Conservation (phyloP, 345 rosid species). For the Geranium rotundifolium region DNA sequence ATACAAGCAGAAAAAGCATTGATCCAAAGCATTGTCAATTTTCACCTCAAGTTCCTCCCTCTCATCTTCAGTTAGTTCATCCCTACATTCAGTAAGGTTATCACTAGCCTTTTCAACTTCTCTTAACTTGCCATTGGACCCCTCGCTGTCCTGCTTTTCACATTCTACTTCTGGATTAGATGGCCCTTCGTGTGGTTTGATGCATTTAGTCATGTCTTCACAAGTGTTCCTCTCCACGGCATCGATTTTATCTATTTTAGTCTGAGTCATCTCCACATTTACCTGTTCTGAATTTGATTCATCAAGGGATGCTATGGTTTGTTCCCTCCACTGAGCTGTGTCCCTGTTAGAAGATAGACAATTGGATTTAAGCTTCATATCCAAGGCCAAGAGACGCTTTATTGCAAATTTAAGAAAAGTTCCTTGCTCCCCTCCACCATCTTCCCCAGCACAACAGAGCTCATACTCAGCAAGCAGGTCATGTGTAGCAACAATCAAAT, state of each 20-base stretch:
- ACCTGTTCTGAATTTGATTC: constrained; percentile 21
- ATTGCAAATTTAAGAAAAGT: constrained; percentile 86
- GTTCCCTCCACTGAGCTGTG: constrained; percentile 21
- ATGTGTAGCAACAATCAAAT: constrained; percentile 73
- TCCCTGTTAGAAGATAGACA: constrained; percentile 38
- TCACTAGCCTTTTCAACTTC: constrained; percentile 25
- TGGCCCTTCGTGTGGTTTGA: constrained; percentile 13
- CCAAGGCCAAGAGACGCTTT: constrained; percentile 85
- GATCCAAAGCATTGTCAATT: constrained; percentile 84
- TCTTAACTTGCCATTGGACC: constrained; percentile 16
- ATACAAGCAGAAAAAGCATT: constrained; percentile 91
- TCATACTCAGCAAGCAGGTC: constrained; percentile 91
- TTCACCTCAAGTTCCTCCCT: constrained; percentile 77
- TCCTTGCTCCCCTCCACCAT: constrained; percentile 77
- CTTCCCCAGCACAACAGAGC: constrained; percentile 78
- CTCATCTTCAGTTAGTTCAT: constrained; percentile 63
- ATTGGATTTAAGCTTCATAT: constrained; percentile 76
- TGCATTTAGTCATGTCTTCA: constrained; percentile 17
- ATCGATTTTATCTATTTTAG: constrained; percentile 20
- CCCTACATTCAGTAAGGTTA: constrained; percentile 20
- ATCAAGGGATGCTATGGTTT: constrained; percentile 10
- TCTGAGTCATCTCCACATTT: constrained; percentile 30
- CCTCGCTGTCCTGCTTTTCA: constrained; percentile 14
- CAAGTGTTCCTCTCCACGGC: constrained; percentile 26
- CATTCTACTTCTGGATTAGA: constrained; percentile 12